Evolutionary conservation across 106 monocot genomes (phyloP), one percentile per base, ranked within the genome.

Genomic region (Dactylorhiza incarnata): DNA sequence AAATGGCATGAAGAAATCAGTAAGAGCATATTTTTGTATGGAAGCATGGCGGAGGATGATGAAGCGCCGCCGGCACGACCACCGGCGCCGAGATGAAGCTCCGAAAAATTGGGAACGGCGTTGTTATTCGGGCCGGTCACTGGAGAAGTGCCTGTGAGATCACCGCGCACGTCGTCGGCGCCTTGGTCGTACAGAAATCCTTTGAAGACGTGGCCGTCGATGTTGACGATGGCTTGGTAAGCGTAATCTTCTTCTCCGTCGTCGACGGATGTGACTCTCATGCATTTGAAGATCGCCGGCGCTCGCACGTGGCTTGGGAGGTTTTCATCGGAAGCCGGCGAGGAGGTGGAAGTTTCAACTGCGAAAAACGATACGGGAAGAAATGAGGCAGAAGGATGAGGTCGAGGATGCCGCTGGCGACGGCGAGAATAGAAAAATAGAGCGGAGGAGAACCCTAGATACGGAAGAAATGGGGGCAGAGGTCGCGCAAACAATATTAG

Each of bases 101-200:
- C 86, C 7, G 92, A 92, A 49, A 92, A 69, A 77, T 85, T 92
- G 6, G 81, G 86, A 53, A 86, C 70, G 48, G 49, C 68, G 26
- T 56, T 77, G 65, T 65, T 65, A 45, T 55, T 73, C 7, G 20
- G 68, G 25, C 59, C 71, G 79, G 70, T 67, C 45, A 61, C 55
- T 54, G 52, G 54, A 29, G 25, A 71, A 73, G 49, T 54, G 52
- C 53, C 74, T 37, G n/a, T 47, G 75, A 63, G 62, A 48, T n/a
- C n/a, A n/a, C n/a, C n/a, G n/a, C n/a, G n/a, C n/a, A n/a, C n/a
- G n/a, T 63, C 89, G 62, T 89, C 89, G 2, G 76, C 25, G 9
- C 92, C 92, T 73, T 93, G 89, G 76, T 89, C 85, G 79, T 93
- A 93, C 56, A 93, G 85, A 67, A 93, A 93, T 0, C 92, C 92